phyloP scores from a whole-genome alignment of 2,329 filamentous ascomycete species.

The Ustulina deusta region DNA sequence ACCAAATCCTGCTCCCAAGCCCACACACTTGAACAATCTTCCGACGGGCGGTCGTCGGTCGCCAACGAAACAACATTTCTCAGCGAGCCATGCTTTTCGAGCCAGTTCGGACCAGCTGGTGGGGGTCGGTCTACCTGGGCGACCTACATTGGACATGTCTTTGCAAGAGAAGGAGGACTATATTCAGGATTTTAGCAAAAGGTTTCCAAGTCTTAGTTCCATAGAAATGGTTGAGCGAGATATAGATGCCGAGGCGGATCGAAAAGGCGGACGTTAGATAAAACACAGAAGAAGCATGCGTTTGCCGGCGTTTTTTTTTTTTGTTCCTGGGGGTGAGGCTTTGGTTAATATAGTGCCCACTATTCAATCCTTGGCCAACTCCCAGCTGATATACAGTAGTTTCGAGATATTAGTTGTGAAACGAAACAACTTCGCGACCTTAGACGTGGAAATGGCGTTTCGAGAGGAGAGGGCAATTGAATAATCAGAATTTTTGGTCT shows the following conservation, averaged over 20 bases:
- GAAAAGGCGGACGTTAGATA: slow-evolving; percentile 39
- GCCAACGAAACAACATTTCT: slow-evolving; percentile 57
- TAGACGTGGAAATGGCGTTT: slow-evolving; percentile 37
- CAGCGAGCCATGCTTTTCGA: slow-evolving; percentile 43
- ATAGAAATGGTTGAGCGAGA: slow-evolving; percentile 90
- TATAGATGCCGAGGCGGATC: slow-evolving; percentile 55
- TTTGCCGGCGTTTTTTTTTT: slow-evolving; percentile 21
- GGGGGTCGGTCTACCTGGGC: slow-evolving; percentile 60
- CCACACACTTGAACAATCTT: slow-evolving; percentile 69
- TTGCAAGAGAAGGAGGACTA: slow-evolving; percentile 73
- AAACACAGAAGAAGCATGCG: slow-evolving; percentile 25
- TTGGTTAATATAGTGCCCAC: slow-evolving; percentile 26
- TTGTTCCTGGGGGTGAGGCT: slow-evolving; percentile 16
- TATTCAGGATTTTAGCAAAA: slow-evolving; percentile 78
- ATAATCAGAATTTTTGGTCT: slow-evolving; percentile 30
- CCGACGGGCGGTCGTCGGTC: slow-evolving; percentile 61
- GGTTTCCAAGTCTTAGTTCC: slow-evolving; percentile 85
- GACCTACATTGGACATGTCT: slow-evolving; percentile 67
- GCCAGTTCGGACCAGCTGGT: slow-evolving; percentile 56
- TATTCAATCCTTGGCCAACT: slow-evolving; percentile 2
- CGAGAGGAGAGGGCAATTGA: slow-evolving; percentile 35
- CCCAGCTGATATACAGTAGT: slow-evolving; percentile 16
- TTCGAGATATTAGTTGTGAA: slow-evolving; percentile 24
- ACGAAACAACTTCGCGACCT: slow-evolving; percentile 11
- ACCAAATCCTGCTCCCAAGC: slow-evolving; percentile 71